Evolutionary conservation across 2,329 filamentous ascomycete genomes (phyloP).

Genomic region (Epicoccum nigrum): DNA sequence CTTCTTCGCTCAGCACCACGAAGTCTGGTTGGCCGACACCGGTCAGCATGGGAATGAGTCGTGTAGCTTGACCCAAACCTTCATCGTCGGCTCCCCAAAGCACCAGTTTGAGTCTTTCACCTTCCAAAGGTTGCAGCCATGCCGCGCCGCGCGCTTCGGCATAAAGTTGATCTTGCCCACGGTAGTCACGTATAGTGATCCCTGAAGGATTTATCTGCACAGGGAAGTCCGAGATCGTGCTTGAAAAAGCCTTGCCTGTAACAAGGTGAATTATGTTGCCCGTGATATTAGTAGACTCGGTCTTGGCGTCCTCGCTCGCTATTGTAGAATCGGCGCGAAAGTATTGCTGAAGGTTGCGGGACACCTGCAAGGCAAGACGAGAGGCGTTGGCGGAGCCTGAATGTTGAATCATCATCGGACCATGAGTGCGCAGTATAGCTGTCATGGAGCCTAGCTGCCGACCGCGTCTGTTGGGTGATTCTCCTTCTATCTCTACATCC

Average conservation of each 20-base stretch:
- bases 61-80: conserved; percentile 57
- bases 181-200: conserved; percentile 29
- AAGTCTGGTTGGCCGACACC: conserved; percentile 65
- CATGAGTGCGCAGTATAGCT: conserved; percentile 58
- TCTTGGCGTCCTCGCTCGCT: conserved; percentile 9
- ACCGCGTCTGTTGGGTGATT: conserved; percentile 46
- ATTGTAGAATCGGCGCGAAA: conserved; percentile 60
- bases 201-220: conserved; percentile 32
- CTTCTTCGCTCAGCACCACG: conserved; percentile 54
- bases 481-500: conserved; percentile 8
- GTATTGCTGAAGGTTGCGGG: conserved; percentile 64
- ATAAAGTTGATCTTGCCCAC: conserved; percentile 27
- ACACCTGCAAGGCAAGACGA: conserved; percentile 58
- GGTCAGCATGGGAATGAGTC: conserved; percentile 61
- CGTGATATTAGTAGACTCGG: conserved; percentile 2
- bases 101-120: conserved; percentile 60
- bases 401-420: conserved; percentile 53
- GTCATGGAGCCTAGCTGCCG: conserved; percentile 60
- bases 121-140: conserved; percentile 57
- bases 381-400: conserved; percentile 34
- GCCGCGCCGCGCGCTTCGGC: conserved; percentile 54
- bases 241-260: conserved; percentile 34
- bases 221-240: conserved; percentile 34
- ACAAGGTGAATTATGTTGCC: conserved; percentile 57
- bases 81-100: conserved; percentile 60